Base-by-base conservation (phyloP, 1,139 yeast species). In the Candida glucosophila region DNA sequence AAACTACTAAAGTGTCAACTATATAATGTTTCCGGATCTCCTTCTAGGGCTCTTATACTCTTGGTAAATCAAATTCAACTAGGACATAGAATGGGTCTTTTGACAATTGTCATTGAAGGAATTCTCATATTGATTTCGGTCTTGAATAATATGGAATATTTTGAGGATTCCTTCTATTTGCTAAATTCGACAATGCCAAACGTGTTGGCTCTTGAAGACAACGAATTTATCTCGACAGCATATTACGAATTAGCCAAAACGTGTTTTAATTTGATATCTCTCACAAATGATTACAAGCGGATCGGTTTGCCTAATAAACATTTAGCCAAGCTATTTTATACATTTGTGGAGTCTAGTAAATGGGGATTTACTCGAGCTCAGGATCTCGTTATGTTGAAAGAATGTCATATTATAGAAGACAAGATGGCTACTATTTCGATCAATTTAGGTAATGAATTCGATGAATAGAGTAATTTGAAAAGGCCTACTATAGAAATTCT, bases 1-100 rank as follows among this genome's bases (percentile, higher is more conserved):
- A 66, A 62, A 21, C 35, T 71, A 9, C 37, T 71, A 22, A 66
- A 66, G 34, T 61, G 73, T 25, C 43, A 46, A 11, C 51, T 71
- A 3, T 52, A 64, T 31, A 44, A 55, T 15, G 31, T 40, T 8
- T 47, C 67, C 2, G 63, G 60, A 2, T 49, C 56, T 4, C 58
- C 61, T 7, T 43, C 61, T 5, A 50, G 67, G 25, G 68, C 62
- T 0, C 35, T 72, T 9, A 57, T 73, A 1, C 44, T 65, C 20
- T 40, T 68, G 0, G 44, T 71, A 2, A 70, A 66, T 37, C 66
- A 65, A 23, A 44, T 72, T 5, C 56, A 59, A 23, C 38, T 52
- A 11, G 64, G 73, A 2, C 55, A 57, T 20, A 41, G 47, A 9
- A 47, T 62, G 15, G 74, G 76, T 1, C 57, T 57, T 29, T 39